phyloP scores from a whole-genome alignment of 768 basidiomycete genomes.

The Boletus coccyginus region DNA sequence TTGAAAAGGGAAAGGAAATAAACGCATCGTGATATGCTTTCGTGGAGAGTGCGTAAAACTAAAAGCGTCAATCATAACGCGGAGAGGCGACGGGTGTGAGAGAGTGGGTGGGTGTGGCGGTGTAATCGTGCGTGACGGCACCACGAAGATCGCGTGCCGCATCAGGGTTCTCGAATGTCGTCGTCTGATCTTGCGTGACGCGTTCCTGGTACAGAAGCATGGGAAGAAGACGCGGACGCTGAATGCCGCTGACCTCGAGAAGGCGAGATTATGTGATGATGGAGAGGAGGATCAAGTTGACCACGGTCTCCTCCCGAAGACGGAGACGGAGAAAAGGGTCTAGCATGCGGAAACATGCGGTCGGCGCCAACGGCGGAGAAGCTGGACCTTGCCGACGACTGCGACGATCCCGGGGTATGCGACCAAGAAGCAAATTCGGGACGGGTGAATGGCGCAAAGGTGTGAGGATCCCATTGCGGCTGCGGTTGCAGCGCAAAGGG shows the following conservation, averaged over 20 bases:
- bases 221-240: conserved; percentile 11
- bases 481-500: conserved; percentile 67
- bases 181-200: conserved; percentile 21
- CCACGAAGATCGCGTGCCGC: background rate
- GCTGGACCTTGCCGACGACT: conserved; percentile 26
- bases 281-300: conserved; percentile 14
- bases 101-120: background rate
- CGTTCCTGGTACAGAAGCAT: conserved; percentile 13
- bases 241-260: conserved; percentile 15
- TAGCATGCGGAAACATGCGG: conserved; percentile 11
- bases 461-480: conserved; percentile 59
- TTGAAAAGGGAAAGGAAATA: background rate
- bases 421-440: conserved; percentile 36
- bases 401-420: conserved; percentile 36
- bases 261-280: conserved; percentile 18
- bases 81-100: background rate
- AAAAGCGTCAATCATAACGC: conserved; percentile 20
- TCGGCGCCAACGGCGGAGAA: conserved; percentile 17
- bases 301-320: background rate
- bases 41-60: conserved; percentile 19
- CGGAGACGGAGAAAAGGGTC: conserved; percentile 12
- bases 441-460: conserved; percentile 38
- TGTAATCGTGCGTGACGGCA: conserved; percentile 14
- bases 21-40: conserved; percentile 24
- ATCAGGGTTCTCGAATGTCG: conserved; percentile 15